These are phyloP conservation scores for Boletus rubroflammeus DNA, from an alignment of 768 basidiomycete genomes.

Conservation along the genomic window DNA sequence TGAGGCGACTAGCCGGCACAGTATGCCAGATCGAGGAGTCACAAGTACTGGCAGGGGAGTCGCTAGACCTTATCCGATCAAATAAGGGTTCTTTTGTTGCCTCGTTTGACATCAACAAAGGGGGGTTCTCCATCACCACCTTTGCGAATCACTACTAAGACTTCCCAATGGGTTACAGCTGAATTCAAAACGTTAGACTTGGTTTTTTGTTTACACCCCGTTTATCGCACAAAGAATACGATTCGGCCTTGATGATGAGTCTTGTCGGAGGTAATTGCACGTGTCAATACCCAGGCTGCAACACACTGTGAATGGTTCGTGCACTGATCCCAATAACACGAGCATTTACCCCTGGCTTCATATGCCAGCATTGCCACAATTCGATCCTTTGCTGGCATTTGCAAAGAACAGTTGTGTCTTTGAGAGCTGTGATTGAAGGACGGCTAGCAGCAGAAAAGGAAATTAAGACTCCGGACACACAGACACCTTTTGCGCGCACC, in stretches of 20 bases:
- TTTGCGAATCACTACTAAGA: no score
- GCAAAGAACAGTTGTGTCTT: no score
- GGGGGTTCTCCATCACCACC: not conserved
- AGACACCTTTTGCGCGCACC: no score
- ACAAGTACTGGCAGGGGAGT: not conserved
- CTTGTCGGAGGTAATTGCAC: not conserved
- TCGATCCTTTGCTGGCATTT: no score
- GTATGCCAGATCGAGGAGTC: not conserved
- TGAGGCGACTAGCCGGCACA: not conserved
- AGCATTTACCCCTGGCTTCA: not conserved
- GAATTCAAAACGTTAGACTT: not conserved
- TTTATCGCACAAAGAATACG: not conserved
- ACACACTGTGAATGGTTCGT: not conserved
- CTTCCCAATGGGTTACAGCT: not conserved
- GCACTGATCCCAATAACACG: not conserved
- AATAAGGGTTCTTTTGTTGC: not conserved
- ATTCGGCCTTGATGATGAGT: not conserved
- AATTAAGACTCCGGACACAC: no score
- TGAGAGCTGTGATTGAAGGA: no score
- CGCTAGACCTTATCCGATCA: not conserved
- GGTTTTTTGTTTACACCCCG: not conserved
- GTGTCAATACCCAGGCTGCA: no score
- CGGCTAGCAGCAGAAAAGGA: no score
- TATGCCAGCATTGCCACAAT: no score
- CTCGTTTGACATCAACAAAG: not conserved